These are phyloP conservation scores for Leccinum pseudoinsigne DNA, from an alignment of 1,284 basidiomycete species.

Conservation along the genomic window DNA sequence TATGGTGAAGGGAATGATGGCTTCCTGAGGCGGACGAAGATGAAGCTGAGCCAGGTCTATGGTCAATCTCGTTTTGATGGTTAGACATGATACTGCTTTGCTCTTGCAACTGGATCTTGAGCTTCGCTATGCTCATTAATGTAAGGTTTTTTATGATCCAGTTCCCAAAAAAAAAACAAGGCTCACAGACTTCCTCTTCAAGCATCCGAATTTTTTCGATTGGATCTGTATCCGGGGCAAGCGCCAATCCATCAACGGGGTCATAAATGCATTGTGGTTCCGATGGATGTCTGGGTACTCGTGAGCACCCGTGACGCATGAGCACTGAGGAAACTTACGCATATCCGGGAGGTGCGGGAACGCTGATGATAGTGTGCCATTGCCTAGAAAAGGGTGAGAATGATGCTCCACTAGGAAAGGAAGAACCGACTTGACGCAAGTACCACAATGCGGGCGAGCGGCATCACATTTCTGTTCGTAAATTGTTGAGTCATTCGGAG, in stretches of 20 bases:
- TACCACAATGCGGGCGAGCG: slow-evolving; percentile 76
- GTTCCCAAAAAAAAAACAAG: neutral
- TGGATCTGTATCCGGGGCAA: slow-evolving; percentile 74
- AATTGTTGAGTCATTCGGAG: slow-evolving; percentile 13
- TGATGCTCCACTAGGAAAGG: neutral
- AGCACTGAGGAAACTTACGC: slow-evolving; percentile 48
- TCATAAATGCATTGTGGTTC: slow-evolving; percentile 83
- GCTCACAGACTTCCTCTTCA: slow-evolving; percentile 75
- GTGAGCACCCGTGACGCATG: slow-evolving; percentile 10
- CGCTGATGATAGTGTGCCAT: slow-evolving; percentile 76
- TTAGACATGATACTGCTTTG: slow-evolving; percentile 34
- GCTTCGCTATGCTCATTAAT: slow-evolving; percentile 48
- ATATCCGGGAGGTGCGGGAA: slow-evolving; percentile 77
- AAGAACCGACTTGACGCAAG: slow-evolving; percentile 70
- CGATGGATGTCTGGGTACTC: slow-evolving; percentile 59
- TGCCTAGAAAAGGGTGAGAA: slow-evolving; percentile 45
- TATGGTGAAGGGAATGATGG: slow-evolving; percentile 5
- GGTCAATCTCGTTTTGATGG: slow-evolving; percentile 12
- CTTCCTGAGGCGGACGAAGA: slow-evolving; percentile 21
- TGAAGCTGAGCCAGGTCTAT: slow-evolving; percentile 26
- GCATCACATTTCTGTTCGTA: slow-evolving; percentile 76
- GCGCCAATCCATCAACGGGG: slow-evolving; percentile 74
- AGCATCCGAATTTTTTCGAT: slow-evolving; percentile 70
- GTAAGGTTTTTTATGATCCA: slow-evolving; percentile 15
- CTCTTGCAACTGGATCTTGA: slow-evolving; percentile 64